Percentiles rank a stretch among this genome's conserved stretches.
These are phyloP conservation scores for Ilyonectria sp. DNA, from an alignment of 2,329 filamentous ascomycete genomes.

Conservation along the genomic window DNA sequence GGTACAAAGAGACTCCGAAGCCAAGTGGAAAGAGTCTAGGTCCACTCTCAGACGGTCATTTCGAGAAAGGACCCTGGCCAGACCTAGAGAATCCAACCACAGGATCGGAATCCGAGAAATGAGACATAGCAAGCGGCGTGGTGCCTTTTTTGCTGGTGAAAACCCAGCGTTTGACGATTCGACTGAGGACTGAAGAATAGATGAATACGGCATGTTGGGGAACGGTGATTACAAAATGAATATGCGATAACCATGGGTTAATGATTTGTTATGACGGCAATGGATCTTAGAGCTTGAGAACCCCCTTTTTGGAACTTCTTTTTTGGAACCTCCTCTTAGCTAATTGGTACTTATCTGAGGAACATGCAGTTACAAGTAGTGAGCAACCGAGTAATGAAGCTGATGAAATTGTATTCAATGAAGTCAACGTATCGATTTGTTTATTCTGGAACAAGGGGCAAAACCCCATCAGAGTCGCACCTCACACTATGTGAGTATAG, in stretches of 20 bases:
- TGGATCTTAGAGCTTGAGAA: slow-evolving; percentile 2
- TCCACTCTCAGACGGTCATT: neutral
- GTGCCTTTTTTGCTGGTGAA: neutral
- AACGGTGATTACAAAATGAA: neutral
- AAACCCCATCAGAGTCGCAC: slow-evolving; percentile 35
- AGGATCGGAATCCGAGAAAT: slow-evolving; percentile 19
- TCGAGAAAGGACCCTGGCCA: no score
- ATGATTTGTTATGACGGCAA: neutral
- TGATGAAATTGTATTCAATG: neutral
- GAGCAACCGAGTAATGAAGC: neutral
- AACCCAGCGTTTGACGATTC: neutral
- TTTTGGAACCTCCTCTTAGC: slow-evolving; percentile 30
- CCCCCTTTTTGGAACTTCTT: slow-evolving; percentile 4
- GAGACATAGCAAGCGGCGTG: slow-evolving; percentile 4
- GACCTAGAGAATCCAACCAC: neutral
- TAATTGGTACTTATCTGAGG: slow-evolving; percentile 21
- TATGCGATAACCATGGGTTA: neutral
- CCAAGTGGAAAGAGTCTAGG: neutral
- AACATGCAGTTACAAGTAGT: slow-evolving; percentile 14
- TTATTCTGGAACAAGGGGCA: neutral
- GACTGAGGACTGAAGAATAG: neutral
- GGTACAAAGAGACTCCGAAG: neutral
- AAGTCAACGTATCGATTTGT: neutral
- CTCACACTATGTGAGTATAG: slow-evolving; percentile 40
- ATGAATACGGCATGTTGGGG: neutral